These are phyloP conservation scores for Termitomyces bulborhizus DNA, from an alignment of 768 basidiomycete species.

Conservation along the genomic window DNA sequence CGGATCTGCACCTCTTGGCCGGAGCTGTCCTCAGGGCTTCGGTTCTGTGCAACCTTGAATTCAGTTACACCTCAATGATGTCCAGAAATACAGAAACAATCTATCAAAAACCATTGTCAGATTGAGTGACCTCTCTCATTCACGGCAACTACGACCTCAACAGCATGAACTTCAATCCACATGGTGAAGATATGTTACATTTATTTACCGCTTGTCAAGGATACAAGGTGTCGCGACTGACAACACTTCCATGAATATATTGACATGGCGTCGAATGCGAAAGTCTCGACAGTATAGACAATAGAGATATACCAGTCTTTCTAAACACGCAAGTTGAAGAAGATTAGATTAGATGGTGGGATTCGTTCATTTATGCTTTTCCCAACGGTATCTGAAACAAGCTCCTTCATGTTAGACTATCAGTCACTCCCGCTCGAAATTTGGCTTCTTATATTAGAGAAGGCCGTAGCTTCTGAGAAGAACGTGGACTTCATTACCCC, in stretches of 20 bases:
- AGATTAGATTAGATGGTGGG: background rate
- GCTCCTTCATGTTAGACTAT: conserved; percentile 12
- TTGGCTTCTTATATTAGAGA: conserved; percentile 46
- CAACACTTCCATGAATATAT: background rate
- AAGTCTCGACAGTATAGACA: too few species aligned
- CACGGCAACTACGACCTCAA: background rate
- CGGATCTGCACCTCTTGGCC: conserved; percentile 57
- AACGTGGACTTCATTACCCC: conserved; percentile 19
- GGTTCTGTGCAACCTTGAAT: conserved; percentile 19
- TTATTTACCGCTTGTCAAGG: background rate
- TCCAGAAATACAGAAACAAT: too few species aligned
- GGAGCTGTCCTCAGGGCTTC: conserved; percentile 55
- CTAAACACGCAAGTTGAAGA: too few species aligned
- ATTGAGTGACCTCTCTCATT: background rate
- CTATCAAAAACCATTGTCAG: too few species aligned
- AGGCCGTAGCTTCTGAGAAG: conserved; percentile 28
- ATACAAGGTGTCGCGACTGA: background rate
- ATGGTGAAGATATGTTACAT: background rate
- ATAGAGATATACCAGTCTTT: background rate
- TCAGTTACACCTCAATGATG: background rate
- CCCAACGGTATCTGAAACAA: background rate
- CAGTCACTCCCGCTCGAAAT: conserved; percentile 42
- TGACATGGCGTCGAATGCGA: too few species aligned
- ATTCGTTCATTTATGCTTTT: too few species aligned
- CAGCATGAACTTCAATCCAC: background rate